Base-by-base conservation (phyloP, 805 yeast species). In the Zygosaccharomyces pseudorouxii region DNA sequence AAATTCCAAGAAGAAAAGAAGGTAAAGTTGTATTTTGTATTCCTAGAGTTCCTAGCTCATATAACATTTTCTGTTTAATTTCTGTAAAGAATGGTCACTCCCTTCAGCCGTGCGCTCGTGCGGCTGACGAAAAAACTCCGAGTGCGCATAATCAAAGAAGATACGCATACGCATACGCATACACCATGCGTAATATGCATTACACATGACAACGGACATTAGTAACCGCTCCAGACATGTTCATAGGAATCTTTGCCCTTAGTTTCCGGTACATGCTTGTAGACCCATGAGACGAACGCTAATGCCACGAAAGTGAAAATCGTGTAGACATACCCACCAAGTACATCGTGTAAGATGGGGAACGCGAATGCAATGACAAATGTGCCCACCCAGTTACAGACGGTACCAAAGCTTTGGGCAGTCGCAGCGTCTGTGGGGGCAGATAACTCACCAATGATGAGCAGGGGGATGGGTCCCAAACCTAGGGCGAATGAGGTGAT, bases 381-480 rank as follows among this genome's bases (percentile, higher is more conserved):
- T 0, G 97, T 89, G 8, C 96, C 85, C 9, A 87, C 57, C 97
- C 97, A 92, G 65, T 92, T 93, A 71, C 87, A 79, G 11, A 88
- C 79, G 0, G 93, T 89, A 10, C 96, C 98, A 74, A 87, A 84
- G 63, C 96, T 84, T 68, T 93, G 99, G 0, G 98, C 97, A 39
- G 81, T 73, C 2, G 90, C 90, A 49, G 81, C 82, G 1, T 92
- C 92, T 1, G 77, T 70, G 1, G 79, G 71, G 51, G 89, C 95
- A 0, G 95, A 84, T n/a, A 92, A 82, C 63, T 93, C 98, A 5
- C 95, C 80, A 9, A 92, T 83, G 45, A 90, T 69, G 55, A 92
- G 70, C 69, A 93, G 92, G 37, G 99, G 99, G 47, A 93, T 89
- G 5, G 99, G 99, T 0, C 99, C 99, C 52, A 89, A 65, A 0